A percentile compares a stretch with the other conserved stretches of the same genome.
Evolutionary conservation across 1,139 yeast genomes (phyloP).

Genomic region (Pichia sp.): DNA sequence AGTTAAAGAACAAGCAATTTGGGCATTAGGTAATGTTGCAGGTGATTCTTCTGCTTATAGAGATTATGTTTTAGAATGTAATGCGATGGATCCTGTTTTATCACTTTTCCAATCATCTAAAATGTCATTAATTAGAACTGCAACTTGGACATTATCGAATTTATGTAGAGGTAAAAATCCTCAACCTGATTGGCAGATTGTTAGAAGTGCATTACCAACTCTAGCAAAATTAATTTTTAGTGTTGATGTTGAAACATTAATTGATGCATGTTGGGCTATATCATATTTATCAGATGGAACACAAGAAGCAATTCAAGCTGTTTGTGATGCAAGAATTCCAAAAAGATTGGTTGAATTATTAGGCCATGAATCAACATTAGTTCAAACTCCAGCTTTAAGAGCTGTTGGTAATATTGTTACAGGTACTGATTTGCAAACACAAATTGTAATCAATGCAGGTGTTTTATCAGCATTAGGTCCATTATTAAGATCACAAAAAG

Average conservation of each 20-base stretch:
- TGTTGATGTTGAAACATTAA: slow-evolving; percentile 85
- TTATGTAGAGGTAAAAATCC: slow-evolving; percentile 95
- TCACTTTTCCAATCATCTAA: slow-evolving; percentile 72
- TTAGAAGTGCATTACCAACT: slow-evolving; percentile 84
- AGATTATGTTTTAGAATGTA: slow-evolving; percentile 77
- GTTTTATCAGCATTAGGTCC: slow-evolving; percentile 82
- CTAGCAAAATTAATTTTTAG: slow-evolving; percentile 87
- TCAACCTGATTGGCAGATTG: slow-evolving; percentile 90
- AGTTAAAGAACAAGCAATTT: slow-evolving; percentile 96
- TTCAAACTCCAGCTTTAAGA: slow-evolving; percentile 95
- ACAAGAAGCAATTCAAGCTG: slow-evolving; percentile 90
- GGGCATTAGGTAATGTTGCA: slow-evolving; percentile 99
- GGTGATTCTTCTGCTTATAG: slow-evolving; percentile 91
- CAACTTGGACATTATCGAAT: slow-evolving; percentile 96
- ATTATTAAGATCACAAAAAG: slow-evolving; percentile 77
- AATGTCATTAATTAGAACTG: slow-evolving; percentile 87
- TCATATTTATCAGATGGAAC: slow-evolving; percentile 93
- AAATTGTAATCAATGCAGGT: slow-evolving; percentile 88
- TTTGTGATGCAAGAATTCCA: slow-evolving; percentile 93
- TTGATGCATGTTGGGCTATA: slow-evolving; percentile 99
- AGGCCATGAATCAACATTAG: slow-evolving; percentile 74
- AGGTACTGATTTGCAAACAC: slow-evolving; percentile 94
- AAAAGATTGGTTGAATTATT: slow-evolving; percentile 86
- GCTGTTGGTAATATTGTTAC: slow-evolving; percentile 98
- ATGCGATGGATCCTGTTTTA: slow-evolving; percentile 87